Evolutionary conservation across 345 rosid genomes (phyloP).

Genomic region (Salix dunnii): DNA sequence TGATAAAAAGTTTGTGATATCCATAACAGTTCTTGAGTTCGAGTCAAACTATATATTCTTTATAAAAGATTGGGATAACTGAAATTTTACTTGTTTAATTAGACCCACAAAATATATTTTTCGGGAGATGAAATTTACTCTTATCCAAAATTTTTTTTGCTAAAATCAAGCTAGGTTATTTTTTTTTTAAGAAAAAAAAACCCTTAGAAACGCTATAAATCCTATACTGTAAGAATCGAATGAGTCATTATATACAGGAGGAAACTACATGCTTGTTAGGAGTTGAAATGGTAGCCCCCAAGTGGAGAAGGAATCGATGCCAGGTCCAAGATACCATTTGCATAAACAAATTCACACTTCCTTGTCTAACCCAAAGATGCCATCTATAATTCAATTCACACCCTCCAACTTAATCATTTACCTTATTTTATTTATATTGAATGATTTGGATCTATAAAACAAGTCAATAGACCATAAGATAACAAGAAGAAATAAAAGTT

Average conservation of each 20-base stretch:
- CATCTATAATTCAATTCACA: conserved; percentile 6
- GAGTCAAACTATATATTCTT: accelerated
- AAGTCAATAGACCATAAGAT: too few species aligned
- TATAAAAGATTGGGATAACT: accelerated
- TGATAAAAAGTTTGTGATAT: too few species aligned
- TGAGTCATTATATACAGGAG: neutral
- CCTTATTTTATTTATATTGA: neutral
- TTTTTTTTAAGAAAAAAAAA: too few species aligned
- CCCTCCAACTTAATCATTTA: neutral
- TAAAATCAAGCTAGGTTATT: too few species aligned
- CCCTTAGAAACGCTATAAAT: too few species aligned
- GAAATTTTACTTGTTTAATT: accelerated
- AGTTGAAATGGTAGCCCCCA: neutral
- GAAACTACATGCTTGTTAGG: neutral
- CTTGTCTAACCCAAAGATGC: neutral
- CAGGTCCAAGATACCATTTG: conserved; percentile 2
- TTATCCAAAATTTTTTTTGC: too few species aligned
- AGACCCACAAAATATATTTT: too few species aligned
- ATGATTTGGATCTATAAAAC: neutral
- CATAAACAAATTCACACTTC: neutral
- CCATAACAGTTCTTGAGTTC: too few species aligned
- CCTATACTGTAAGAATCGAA: too few species aligned
- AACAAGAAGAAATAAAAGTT: too few species aligned
- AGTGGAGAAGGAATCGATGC: neutral
- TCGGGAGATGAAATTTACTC: too few species aligned